phyloP scores from a whole-genome alignment of 2,329 filamentous ascomycete genomes.

The Sporothrix variecibatus region DNA sequence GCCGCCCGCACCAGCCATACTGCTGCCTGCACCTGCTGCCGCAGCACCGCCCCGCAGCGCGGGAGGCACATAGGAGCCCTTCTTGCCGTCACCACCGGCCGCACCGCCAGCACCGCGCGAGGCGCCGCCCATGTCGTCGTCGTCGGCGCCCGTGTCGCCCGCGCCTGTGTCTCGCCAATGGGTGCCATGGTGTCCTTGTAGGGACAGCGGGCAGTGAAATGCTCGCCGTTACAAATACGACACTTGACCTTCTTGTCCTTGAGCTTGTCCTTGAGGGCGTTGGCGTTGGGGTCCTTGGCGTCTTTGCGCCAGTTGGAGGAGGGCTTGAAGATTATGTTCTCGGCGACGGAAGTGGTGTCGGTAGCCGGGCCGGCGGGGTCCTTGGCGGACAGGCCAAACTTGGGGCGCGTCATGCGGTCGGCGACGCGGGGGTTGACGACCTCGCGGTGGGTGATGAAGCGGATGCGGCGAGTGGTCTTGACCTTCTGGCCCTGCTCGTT shows the following conservation, averaged over 20 bases:
- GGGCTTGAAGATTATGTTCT: conserved; percentile 97
- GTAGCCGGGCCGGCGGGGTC: conserved; percentile 78
- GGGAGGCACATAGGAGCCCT: conserved; percentile 89
- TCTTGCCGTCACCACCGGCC: conserved; percentile 63
- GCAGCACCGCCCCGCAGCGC: conserved; percentile 83
- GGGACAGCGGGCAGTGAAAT: conserved; percentile 98
- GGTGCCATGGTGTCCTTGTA: conserved; percentile 99
- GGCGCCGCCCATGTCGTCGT: conserved; percentile 50
- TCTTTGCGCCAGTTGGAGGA: conserved; percentile 92
- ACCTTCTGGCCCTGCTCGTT: conserved; percentile 95
- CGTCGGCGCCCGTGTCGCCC: conserved; percentile 58
- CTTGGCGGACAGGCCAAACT: conserved; percentile 89
- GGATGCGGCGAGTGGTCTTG: conserved; percentile 95
- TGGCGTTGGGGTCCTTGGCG: conserved; percentile 71
- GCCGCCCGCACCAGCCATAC: conserved; percentile 65
- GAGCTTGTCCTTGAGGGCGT: conserved; percentile 76
- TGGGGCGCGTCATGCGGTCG: conserved; percentile 87
- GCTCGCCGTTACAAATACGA: conserved; percentile 96
- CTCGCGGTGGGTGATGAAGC: conserved; percentile 87
- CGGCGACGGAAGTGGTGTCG: conserved; percentile 85
- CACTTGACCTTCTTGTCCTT: conserved; percentile 99
- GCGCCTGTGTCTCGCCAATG: conserved; percentile 63
- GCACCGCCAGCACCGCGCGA: conserved; percentile 43
- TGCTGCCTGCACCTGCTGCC: conserved; percentile 58
- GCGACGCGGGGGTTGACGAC: conserved; percentile 95